A percentile compares a stretch with the other conserved stretches of the same genome.
Conservation (phyloP, 2,329 filamentous ascomycete genomes). For the Fusarium xylarioides region DNA sequence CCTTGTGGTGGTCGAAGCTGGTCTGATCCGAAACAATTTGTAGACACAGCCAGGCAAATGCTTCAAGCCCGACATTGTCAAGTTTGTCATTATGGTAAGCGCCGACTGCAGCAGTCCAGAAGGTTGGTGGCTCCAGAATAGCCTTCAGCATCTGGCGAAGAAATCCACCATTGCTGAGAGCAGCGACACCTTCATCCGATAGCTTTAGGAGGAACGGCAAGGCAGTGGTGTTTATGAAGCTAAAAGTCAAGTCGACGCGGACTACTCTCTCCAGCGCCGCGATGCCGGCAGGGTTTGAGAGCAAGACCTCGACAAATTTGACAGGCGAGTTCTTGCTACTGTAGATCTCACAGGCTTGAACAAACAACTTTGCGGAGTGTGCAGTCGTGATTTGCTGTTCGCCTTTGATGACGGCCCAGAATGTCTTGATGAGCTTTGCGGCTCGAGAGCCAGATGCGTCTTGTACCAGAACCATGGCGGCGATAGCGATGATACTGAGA, state of each 20-base stretch:
- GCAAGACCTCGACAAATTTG: conserved; percentile 43
- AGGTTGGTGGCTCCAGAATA: conserved; percentile 60
- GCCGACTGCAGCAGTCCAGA: conserved; percentile 61
- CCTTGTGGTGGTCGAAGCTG: conserved; percentile 10
- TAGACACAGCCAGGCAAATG: conserved; percentile 59
- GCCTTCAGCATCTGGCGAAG: conserved; percentile 50
- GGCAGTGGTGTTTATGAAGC: conserved; percentile 42
- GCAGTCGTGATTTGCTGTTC: conserved; percentile 18
- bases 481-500: not conserved
- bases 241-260: conserved; percentile 33
- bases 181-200: conserved; percentile 18
- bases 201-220: conserved; percentile 26
- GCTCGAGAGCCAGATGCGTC: conserved; percentile 11
- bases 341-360: conserved; percentile 34
- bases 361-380: conserved; percentile 41
- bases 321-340: conserved; percentile 23
- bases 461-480: conserved; percentile 12
- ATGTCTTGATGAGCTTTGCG: conserved; percentile 24
- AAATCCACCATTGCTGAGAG: conserved; percentile 34
- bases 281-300: conserved; percentile 34
- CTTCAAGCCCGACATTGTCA: conserved; percentile 42
- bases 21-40: conserved; percentile 51
- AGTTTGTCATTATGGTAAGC: conserved; percentile 45
- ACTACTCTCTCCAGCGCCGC: conserved; percentile 39
- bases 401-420: conserved; percentile 29